phyloP scores from a whole-genome alignment of 768 basidiomycete species.

The Cystofilobasidium ferigula region DNA sequence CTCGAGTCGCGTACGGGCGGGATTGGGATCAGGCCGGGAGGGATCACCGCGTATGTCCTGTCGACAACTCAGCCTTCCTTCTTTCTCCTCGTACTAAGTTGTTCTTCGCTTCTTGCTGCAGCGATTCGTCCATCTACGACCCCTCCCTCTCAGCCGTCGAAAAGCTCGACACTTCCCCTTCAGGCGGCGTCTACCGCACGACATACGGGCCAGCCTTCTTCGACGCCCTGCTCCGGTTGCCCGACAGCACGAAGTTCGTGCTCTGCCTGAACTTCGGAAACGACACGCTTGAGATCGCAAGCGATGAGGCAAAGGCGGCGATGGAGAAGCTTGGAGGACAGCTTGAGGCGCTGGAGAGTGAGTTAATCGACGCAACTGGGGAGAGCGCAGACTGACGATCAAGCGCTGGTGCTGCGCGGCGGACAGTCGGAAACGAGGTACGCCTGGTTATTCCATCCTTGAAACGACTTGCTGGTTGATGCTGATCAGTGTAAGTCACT shows the following conservation, averaged over 20 bases:
- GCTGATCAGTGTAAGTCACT: conserved; percentile 32
- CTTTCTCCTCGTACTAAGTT: not conserved
- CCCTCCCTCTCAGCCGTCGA: not conserved
- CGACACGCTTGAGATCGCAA: conserved; percentile 33
- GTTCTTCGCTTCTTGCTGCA: not conserved
- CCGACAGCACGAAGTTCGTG: conserved; percentile 31
- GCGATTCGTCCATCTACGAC: conserved; percentile 17
- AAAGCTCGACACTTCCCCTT: conserved; percentile 29
- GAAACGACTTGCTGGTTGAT: conserved; percentile 30
- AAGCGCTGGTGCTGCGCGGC: conserved; percentile 23
- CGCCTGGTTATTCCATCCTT: conserved; percentile 28
- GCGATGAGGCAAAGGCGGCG: conserved; percentile 32
- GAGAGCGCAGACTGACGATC: not conserved
- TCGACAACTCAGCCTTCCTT: not conserved
- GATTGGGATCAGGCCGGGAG: conserved; percentile 33
- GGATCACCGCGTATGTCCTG: conserved; percentile 31
- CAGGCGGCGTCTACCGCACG: conserved; percentile 35
- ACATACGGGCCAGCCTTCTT: conserved; percentile 35
- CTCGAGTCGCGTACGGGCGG: conserved; percentile 34
- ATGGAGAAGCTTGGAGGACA: conserved; percentile 31
- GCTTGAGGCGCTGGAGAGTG: conserved; percentile 34
- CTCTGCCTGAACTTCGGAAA: conserved; percentile 37
- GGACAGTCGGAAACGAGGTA: conserved; percentile 34
- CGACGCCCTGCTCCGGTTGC: conserved; percentile 32
- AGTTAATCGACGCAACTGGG: not conserved